Evolutionary conservation across 805 yeast species (phyloP).

Genomic region (Candida morakotiae): DNA sequence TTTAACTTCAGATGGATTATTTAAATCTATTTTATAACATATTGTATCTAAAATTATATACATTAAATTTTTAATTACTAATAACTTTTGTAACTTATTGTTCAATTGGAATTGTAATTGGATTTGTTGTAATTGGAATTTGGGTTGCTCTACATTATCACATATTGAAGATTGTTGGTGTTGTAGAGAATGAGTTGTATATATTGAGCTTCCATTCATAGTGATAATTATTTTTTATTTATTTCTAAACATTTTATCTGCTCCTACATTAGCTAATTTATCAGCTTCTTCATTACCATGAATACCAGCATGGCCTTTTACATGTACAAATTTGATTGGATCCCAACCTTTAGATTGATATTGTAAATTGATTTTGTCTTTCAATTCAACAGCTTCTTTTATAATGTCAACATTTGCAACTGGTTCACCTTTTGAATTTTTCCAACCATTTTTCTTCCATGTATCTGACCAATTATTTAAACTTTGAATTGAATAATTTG

Average conservation of each 20-base stretch:
- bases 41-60: slow-evolving; percentile 21
- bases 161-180: slow-evolving; percentile 9
- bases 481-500: slow-evolving; percentile 58
- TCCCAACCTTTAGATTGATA: slow-evolving; percentile 33
- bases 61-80: slow-evolving; percentile 34
- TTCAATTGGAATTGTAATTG: slow-evolving; percentile 35
- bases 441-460: slow-evolving; percentile 61
- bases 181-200: slow-evolving; percentile 9
- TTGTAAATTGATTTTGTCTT: slow-evolving; percentile 30
- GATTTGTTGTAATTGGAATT: slow-evolving; percentile 31
- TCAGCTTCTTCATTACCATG: slow-evolving; percentile 80
- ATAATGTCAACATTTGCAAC: slow-evolving; percentile 56
- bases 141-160: slow-evolving; percentile 14
- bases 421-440: slow-evolving; percentile 34
- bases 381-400: slow-evolving; percentile 19
- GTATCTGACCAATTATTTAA: slow-evolving; percentile 52
- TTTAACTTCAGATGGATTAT: slow-evolving; percentile 30
- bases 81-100: slow-evolving; percentile 18
- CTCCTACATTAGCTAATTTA: slow-evolving; percentile 64
- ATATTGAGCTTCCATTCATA: slow-evolving; percentile 6
- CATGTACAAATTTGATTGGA: slow-evolving; percentile 51
- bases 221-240: neutral
- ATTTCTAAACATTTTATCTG: slow-evolving; percentile 19
- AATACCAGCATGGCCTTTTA: slow-evolving; percentile 67
- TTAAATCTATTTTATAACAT: slow-evolving; percentile 27